Percentiles rank a stretch among this genome's conserved stretches.
Evolutionary conservation across 805 yeast genomes (phyloP).

Genomic region (Candida sonorensis): DNA sequence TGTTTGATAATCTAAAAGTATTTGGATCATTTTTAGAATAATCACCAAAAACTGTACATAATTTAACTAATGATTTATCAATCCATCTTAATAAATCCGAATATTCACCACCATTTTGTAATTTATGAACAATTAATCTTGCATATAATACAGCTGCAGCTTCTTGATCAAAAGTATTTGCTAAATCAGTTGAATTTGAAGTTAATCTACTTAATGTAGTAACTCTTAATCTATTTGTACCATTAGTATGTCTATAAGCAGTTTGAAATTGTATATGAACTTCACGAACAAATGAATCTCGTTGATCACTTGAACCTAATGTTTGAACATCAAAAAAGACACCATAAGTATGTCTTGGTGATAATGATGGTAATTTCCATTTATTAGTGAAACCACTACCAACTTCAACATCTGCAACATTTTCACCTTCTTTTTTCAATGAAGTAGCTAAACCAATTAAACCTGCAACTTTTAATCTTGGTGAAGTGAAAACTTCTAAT

Average conservation of each 20-base stretch:
- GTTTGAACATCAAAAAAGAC: conserved; percentile 78
- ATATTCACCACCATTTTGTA: conserved; percentile 65
- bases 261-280: conserved; percentile 70
- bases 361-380: conserved; percentile 77
- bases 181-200: conserved; percentile 42
- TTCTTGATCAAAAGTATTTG: conserved; percentile 88
- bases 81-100: conserved; percentile 93
- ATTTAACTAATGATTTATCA: conserved; percentile 81
- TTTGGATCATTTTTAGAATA: conserved; percentile 79
- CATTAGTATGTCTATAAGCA: conserved; percentile 92
- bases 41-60: conserved; percentile 91
- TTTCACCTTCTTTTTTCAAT: conserved; percentile 54
- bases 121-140: conserved; percentile 80
- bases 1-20: conserved; percentile 77
- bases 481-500: conserved; percentile 79
- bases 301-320: conserved; percentile 39
- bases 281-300: conserved; percentile 28
- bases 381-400: conserved; percentile 91
- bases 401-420: conserved; percentile 86
- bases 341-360: conserved; percentile 86
- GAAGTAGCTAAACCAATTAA: conserved; percentile 90
- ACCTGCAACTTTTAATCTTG: conserved; percentile 85
- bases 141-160: conserved; percentile 96
- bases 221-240: conserved; percentile 81
- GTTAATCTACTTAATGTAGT: conserved; percentile 68